phyloP scores from a whole-genome alignment of 345 rosid species.

The Erysimum cheiranthoides region DNA sequence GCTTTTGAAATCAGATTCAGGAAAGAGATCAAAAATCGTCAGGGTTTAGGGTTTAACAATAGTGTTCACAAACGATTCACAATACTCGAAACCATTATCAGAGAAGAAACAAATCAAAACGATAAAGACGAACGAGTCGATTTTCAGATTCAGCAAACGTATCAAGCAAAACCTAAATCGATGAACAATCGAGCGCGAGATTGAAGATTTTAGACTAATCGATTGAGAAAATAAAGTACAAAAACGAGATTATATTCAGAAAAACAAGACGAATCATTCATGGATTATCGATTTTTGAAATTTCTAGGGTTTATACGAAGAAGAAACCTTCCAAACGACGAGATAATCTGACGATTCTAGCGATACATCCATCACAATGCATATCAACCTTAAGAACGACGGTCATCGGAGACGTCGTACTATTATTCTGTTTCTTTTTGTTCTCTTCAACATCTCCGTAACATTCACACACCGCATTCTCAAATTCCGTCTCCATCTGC shows the following conservation, averaged over 20 bases:
- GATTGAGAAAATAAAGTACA: not conserved
- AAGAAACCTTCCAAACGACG: conserved; percentile 29
- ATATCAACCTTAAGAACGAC: conserved; percentile 32
- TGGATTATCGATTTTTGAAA: not conserved
- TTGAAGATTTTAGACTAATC: not conserved
- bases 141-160: not conserved
- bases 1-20: not conserved
- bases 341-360: conserved; percentile 25
- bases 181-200: conserved; percentile 4
- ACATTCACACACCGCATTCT: not conserved
- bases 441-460: conserved; percentile 21
- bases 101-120: not conserved
- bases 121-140: not conserved
- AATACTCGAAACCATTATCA: not conserved
- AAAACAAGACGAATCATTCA: not conserved
- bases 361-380: conserved; percentile 39
- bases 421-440: not conserved
- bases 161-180: not conserved
- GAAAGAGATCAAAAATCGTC: not conserved
- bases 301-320: not conserved
- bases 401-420: conserved; percentile 18
- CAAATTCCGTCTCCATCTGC: conserved; percentile 13
- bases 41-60: not conserved
- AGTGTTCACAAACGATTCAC: not conserved
- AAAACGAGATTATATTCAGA: conserved; percentile 5